A percentile compares a stretch with the other conserved stretches of the same genome.
Evolutionary conservation across 345 rosid species (phyloP).

Genomic region (Gossypium sturtianum): DNA sequence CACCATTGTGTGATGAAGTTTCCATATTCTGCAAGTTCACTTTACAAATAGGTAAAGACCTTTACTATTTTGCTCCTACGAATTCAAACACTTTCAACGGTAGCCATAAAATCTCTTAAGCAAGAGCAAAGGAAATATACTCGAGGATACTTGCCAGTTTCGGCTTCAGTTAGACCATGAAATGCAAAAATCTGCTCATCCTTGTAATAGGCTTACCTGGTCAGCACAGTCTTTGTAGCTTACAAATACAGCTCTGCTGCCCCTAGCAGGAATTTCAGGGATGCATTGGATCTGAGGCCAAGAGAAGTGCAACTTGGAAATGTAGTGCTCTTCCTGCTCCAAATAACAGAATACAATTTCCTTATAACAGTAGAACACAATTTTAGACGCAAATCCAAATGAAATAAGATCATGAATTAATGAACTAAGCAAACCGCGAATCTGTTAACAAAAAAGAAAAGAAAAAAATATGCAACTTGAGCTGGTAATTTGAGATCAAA

Average conservation of each 20-base stretch:
- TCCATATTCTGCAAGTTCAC: not conserved
- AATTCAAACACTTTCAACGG: not conserved
- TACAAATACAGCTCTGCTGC: slow-evolving; percentile 57
- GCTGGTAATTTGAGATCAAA: not conserved
- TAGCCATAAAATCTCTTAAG: not conserved
- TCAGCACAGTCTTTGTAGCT: slow-evolving; percentile 53
- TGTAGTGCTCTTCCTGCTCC: slow-evolving; percentile 83
- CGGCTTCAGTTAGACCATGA: not conserved
- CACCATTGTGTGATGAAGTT: not conserved
- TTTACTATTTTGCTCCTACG: not conserved
- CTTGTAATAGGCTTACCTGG: slow-evolving; percentile 31
- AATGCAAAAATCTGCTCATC: not conserved
- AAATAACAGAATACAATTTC: not conserved
- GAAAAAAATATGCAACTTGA: not conserved
- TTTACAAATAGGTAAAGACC: not conserved
- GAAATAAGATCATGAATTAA: not conserved
- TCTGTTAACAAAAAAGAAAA: not conserved
- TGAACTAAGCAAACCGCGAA: not conserved
- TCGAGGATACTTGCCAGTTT: not conserved
- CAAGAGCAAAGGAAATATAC: not conserved
- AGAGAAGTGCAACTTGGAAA: slow-evolving; percentile 67
- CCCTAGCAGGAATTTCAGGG: slow-evolving; percentile 68
- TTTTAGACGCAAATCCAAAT: not conserved
- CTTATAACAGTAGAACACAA: not conserved
- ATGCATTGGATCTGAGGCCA: slow-evolving; percentile 80